A percentile compares a stretch with the other conserved stretches of the same genome.
These are phyloP conservation scores for Lolium multiflorum DNA, from an alignment of 176 grass and related monocot genomes.

Conservation along the genomic window DNA sequence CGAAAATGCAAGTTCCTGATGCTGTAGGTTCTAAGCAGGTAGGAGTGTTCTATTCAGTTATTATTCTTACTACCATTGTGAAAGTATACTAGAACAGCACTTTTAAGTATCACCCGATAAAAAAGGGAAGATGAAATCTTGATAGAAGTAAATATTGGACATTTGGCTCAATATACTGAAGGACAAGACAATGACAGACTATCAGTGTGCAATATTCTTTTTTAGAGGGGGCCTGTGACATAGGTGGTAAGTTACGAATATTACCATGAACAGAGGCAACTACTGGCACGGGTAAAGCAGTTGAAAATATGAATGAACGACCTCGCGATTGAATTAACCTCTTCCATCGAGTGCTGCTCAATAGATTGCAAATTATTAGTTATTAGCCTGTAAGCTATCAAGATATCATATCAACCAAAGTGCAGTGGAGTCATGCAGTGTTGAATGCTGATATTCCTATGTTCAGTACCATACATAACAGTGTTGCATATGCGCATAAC, in stretches of 20 bases:
- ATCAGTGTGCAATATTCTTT: not conserved
- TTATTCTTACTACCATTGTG: slow-evolving; percentile 26
- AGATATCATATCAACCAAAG: not conserved
- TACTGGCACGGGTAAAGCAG: slow-evolving; percentile 79
- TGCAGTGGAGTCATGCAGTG: not conserved
- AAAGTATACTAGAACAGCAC: slow-evolving; percentile 5
- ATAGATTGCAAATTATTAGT: slow-evolving; percentile 43
- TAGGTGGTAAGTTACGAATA: slow-evolving; percentile 35
- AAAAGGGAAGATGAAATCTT: not conserved
- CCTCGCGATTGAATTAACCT: slow-evolving; percentile 88
- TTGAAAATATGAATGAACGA: slow-evolving; percentile 94
- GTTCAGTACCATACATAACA: not conserved
- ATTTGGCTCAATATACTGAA: not conserved
- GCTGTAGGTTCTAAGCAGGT: slow-evolving; percentile 15
- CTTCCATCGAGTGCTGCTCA: slow-evolving; percentile 83
- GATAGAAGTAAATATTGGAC: slow-evolving; percentile 3
- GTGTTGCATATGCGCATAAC: slow-evolving; percentile 16
- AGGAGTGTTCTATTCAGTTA: not conserved
- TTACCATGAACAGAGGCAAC: slow-evolving; percentile 85
- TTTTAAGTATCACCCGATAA: not conserved
- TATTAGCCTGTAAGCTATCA: not conserved
- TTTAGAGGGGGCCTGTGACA: not conserved
- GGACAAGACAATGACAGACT: not conserved
- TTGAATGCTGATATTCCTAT: not conserved
- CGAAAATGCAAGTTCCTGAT: not conserved